phyloP scores from a whole-genome alignment of 129 eudicot species.

The Lactuca sativa region DNA sequence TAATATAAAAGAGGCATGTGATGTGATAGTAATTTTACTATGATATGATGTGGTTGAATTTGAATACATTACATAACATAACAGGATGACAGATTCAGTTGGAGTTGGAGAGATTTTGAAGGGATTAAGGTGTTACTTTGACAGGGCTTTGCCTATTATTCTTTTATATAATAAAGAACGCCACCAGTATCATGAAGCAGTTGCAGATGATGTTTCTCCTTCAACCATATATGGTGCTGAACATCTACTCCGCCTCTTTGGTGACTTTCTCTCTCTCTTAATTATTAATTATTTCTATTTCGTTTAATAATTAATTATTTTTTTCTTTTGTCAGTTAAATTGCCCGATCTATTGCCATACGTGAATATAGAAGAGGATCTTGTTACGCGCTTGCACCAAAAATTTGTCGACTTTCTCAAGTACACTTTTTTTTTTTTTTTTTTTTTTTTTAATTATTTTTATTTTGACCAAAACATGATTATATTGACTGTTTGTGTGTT shows the following conservation, averaged over 20 bases:
- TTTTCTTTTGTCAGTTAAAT: constrained; percentile 64
- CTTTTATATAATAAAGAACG: constrained; percentile 85
- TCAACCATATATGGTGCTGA: constrained; percentile 90
- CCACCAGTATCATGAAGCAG: constrained; percentile 61
- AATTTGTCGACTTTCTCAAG: constrained; percentile 76
- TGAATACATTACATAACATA: constrained; percentile 28
- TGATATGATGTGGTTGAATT: constrained; percentile 13
- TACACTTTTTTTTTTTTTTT: constrained; percentile 16
- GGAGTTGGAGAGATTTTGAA: constrained; percentile 73
- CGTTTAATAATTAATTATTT: background rate
- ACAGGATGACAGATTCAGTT: constrained; percentile 67
- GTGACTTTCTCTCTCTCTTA: constrained; percentile 39
- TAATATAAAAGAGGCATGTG: background rate
- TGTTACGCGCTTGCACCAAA: constrained; percentile 54
- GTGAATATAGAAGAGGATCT: constrained; percentile 82
- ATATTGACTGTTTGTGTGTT: background rate
- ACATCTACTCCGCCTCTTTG: constrained; percentile 93
- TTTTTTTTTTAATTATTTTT: background rate
- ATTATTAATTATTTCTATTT: background rate
- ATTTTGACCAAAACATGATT: background rate
- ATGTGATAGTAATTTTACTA: background rate
- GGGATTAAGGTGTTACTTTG: constrained; percentile 78
- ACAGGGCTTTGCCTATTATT: constrained; percentile 66
- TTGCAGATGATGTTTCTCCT: constrained; percentile 63
- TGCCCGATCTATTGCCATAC: constrained; percentile 69